phyloP scores from a whole-genome alignment of 108 stramenopile species.

The Licmophora abbreviata region DNA sequence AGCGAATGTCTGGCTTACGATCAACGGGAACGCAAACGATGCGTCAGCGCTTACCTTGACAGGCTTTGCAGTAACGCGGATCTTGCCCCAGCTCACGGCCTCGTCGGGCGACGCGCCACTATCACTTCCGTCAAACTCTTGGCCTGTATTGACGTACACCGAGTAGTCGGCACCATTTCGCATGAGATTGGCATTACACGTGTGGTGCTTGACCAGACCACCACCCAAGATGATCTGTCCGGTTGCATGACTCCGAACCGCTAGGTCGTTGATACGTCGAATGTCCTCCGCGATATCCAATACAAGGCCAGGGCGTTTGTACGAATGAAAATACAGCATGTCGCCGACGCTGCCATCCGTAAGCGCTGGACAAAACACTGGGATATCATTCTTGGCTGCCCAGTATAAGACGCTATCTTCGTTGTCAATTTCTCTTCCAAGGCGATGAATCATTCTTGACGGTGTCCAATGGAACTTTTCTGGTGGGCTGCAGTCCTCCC shows the following conservation, averaged over 20 bases:
- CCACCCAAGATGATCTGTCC: conserved; percentile 98
- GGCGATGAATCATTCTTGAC: conserved; percentile 87
- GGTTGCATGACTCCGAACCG: conserved; percentile 84
- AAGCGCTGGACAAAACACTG: conserved; percentile 97
- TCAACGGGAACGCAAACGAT: conserved; percentile 91
- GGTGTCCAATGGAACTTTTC: conserved; percentile 84
- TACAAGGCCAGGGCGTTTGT: conserved; percentile 94
- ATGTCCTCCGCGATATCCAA: conserved; percentile 95
- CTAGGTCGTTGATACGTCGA: conserved; percentile 91
- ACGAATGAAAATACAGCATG: conserved; percentile 99
- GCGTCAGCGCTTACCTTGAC: conserved; percentile 97
- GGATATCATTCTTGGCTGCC: conserved; percentile 95
- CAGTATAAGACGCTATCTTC: conserved; percentile 94
- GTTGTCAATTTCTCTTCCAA: conserved; percentile 94
- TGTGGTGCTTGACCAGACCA: conserved; percentile 98
- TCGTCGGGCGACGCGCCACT: conserved; percentile 96
- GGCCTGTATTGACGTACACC: conserved; percentile 96
- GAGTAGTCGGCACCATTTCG: conserved; percentile 98
- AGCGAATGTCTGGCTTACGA: conserved; percentile 97
- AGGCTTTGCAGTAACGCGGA: conserved; percentile 85
- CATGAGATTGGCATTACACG: conserved; percentile 99
- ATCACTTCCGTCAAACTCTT: conserved; percentile 98
- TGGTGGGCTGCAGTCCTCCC: conserved; percentile 17
- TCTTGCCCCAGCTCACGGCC: conserved; percentile 98
- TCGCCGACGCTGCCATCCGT: conserved; percentile 99